Conservation (phyloP, 1,139 yeast species). For the Citeromyces hawaiiensis region DNA sequence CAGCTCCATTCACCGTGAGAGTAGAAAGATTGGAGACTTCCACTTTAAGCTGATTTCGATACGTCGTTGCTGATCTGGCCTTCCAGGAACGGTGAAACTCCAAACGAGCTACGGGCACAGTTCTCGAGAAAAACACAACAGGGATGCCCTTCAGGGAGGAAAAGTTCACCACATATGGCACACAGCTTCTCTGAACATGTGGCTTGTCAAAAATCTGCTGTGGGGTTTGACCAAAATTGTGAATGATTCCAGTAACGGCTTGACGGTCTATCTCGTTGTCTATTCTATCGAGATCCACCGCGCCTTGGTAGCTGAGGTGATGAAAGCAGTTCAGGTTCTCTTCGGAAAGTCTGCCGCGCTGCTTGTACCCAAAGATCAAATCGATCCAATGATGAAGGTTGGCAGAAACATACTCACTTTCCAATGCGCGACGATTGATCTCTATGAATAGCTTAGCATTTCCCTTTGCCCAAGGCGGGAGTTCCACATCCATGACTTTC, state of each 20-base stretch:
- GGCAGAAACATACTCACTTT: conserved; percentile 64
- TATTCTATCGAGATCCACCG: conserved; percentile 60
- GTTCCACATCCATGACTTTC: conserved; percentile 41
- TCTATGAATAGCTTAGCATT: conserved; percentile 61
- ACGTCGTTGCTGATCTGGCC: background rate
- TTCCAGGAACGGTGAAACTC: background rate
- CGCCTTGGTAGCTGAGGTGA: conserved; percentile 72
- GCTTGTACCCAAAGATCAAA: conserved; percentile 67
- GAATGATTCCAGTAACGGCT: conserved; percentile 72
- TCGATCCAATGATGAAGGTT: conserved; percentile 77
- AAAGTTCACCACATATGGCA: background rate
- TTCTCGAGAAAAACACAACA: background rate
- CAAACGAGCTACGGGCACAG: background rate
- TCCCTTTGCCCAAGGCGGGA: conserved; percentile 76
- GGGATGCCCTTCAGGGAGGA: background rate
- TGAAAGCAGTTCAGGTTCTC: conserved; percentile 63
- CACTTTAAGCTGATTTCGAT: background rate
- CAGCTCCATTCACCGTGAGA: conserved; percentile 25
- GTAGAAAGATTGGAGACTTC: conserved; percentile 18
- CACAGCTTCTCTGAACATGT: conserved; percentile 35
- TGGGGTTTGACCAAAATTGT: conserved; percentile 88
- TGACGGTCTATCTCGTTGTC: conserved; percentile 59
- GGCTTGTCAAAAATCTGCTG: conserved; percentile 49
- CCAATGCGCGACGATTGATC: conserved; percentile 70
- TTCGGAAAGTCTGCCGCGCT: conserved; percentile 56